Evolutionary conservation across 1,284 basidiomycete genomes (phyloP).

Genomic region (Ceratobasidium sp.): DNA sequence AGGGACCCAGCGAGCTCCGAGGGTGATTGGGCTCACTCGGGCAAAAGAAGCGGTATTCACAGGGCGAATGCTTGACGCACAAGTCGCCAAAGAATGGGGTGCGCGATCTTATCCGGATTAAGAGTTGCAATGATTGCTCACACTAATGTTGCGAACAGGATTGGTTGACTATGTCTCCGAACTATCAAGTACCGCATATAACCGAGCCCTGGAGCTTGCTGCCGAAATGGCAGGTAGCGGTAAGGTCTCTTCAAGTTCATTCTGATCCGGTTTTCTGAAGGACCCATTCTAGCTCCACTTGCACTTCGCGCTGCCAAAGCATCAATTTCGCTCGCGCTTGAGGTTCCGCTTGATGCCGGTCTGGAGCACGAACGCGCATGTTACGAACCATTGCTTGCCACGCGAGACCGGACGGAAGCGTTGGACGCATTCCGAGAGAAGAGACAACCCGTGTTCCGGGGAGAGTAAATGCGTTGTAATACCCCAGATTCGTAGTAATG

Average conservation of each 20-base stretch:
- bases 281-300: slow-evolving; percentile 69
- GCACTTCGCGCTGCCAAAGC: slow-evolving; percentile 90
- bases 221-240: slow-evolving; percentile 73
- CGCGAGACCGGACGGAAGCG: slow-evolving; percentile 83
- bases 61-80: slow-evolving; percentile 66
- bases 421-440: slow-evolving; percentile 91
- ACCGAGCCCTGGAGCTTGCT: slow-evolving; percentile 70
- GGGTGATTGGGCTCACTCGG: slow-evolving; percentile 79
- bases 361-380: slow-evolving; percentile 87
- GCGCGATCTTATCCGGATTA: slow-evolving; percentile 40
- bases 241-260: slow-evolving; percentile 48
- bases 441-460: slow-evolving; percentile 79
- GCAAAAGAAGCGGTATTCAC: slow-evolving; percentile 91
- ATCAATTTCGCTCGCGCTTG: slow-evolving; percentile 80
- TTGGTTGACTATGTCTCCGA: slow-evolving; percentile 80
- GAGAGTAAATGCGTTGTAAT: slow-evolving; percentile 61
- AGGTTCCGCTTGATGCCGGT: slow-evolving; percentile 79
- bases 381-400: slow-evolving; percentile 83
- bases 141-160: slow-evolving; percentile 55
- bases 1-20: slow-evolving; percentile 86
- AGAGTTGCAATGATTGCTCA: neutral
- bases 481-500: neutral
- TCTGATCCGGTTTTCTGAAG: neutral
- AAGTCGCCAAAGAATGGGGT: slow-evolving; percentile 81
- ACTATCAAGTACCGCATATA: slow-evolving; percentile 63